phyloP scores from a whole-genome alignment of 306 rosid species.

The Parietaria judaica region DNA sequence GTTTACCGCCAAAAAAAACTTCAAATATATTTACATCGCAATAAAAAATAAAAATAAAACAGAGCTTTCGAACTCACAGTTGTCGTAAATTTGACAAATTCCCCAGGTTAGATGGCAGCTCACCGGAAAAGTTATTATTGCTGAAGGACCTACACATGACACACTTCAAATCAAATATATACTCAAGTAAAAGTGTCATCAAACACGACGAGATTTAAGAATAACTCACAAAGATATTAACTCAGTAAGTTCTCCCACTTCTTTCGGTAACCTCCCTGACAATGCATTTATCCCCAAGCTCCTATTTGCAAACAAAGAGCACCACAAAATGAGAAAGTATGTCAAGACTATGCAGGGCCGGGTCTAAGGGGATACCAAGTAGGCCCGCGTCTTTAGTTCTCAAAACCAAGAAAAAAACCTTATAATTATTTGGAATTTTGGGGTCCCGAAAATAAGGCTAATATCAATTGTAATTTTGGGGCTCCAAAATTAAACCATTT shows the following conservation, averaged over 20 bases:
- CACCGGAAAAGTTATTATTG: slow-evolving; percentile 60
- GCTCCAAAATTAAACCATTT: no score
- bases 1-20: no score
- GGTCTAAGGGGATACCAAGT: no score
- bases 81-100: slow-evolving; percentile 34
- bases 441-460: no score
- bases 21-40: no score
- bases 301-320: slow-evolving; percentile 22
- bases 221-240: slow-evolving; percentile 39
- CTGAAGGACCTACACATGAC: slow-evolving; percentile 22
- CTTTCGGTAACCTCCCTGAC: slow-evolving; percentile 70
- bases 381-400: no score
- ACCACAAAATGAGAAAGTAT: no score
- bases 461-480: not conserved
- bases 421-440: no score
- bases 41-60: no score
- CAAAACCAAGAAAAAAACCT: no score
- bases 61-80: slow-evolving; percentile 36
- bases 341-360: no score
- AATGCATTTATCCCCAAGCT: slow-evolving; percentile 45
- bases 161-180: not conserved
- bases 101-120: slow-evolving; percentile 73
- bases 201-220: not conserved
- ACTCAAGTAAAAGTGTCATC: not conserved
- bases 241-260: slow-evolving; percentile 48